Base-by-base conservation (phyloP, 257 asterid species). In the Verbena officinalis region DNA sequence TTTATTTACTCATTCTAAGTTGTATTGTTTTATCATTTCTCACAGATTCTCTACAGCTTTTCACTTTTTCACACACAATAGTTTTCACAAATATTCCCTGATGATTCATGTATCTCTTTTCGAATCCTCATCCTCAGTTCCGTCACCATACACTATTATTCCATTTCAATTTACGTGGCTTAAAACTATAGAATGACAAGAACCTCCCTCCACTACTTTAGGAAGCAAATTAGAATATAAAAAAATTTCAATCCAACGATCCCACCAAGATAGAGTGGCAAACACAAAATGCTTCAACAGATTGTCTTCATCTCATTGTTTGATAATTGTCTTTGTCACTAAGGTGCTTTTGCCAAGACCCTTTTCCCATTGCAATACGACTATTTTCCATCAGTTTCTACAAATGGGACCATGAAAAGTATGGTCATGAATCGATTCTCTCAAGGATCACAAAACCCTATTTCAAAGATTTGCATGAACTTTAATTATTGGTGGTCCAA, bases 321-420 rank as follows among this genome's bases (percentile, higher is more conserved):
- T 53, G 64, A 16, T 43, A 20, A 54, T 22, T 22, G 9, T 51
- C n/a, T 43, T 42, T 58, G 43, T 62, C 65, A 61, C 57, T 45
- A 21, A 65, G 60, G 20, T 57, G 22, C 60, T 43, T 54, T 54
- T 14, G 2, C 10, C 44, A 19, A 4, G 4, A 11, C 42, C 65
- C 62, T 43, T 36, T 58, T 16, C 54, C 39, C 31, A 31, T 51
- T 33, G 50, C 13, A 49, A 34, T 54, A 45, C 16, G 45, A 27
- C 61, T 34, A 53, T 20, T 63, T 61, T 17, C 50, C 19, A 59
- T 20, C 11, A 40, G n/a, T 19, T 34, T 36, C 39, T 9, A 55
- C 19, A 36, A 12, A 34, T 3, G 64, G 64, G 64, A 59, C 64
- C 64, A 39, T 39, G 36, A 21, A 59, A 13, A 21, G 39, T 19